A percentile compares a stretch with the other conserved stretches of the same genome.
phyloP scores from a whole-genome alignment of 2,329 filamentous ascomycete genomes.

The Fusarium sp. region DNA sequence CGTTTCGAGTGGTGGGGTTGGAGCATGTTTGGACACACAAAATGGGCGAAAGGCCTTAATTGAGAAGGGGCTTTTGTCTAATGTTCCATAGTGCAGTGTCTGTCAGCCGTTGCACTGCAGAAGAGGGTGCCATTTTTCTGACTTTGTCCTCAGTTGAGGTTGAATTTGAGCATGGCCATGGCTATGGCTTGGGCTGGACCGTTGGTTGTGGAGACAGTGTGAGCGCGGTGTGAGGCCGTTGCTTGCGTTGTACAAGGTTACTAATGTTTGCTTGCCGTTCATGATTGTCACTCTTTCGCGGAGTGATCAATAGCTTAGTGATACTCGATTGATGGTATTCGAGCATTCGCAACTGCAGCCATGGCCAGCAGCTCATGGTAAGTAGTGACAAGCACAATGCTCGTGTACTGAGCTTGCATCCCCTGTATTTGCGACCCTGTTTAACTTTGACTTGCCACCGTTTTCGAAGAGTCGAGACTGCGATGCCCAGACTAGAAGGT shows the following conservation, averaged over 20 bases:
- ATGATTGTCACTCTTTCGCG: background rate
- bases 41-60: conserved; percentile 1
- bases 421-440: conserved; percentile 31
- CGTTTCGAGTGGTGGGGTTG: conserved; percentile 45
- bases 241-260: conserved; percentile 15
- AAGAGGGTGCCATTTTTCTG: conserved; percentile 3
- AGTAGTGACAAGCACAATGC: background rate
- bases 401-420: background rate
- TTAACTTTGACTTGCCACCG: conserved; percentile 19
- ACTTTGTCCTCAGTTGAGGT: too few relatives aligned
- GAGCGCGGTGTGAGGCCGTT: conserved; percentile 13
- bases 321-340: background rate
- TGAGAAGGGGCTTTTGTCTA: conserved; percentile 28
- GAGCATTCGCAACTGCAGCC: too few relatives aligned
- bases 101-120: conserved; percentile 29
- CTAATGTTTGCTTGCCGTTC: background rate
- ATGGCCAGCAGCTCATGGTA: too few relatives aligned
- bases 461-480: conserved; percentile 39
- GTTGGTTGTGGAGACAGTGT: conserved; percentile 23
- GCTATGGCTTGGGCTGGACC: conserved; percentile 16
- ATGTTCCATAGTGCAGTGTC: conserved; percentile 6
- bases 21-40: conserved; percentile 20
- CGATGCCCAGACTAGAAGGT: conserved; percentile 31
- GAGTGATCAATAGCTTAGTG: background rate
- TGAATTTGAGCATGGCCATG: too few relatives aligned